Conservation (phyloP, 202 grass and related monocot genomes). For the Carex arenaria region DNA sequence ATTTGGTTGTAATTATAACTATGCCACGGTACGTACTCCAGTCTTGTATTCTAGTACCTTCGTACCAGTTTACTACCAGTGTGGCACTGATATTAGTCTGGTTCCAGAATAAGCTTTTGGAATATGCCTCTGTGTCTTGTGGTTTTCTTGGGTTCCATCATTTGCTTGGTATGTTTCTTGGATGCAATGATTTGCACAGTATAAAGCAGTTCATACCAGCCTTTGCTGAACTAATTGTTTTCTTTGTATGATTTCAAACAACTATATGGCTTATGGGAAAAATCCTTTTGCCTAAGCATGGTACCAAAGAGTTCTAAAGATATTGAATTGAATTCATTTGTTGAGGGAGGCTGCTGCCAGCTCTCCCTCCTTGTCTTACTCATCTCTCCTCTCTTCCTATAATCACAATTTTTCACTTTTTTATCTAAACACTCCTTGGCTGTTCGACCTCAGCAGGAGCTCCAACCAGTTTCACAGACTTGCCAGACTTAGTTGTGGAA, state of each 20-base stretch:
- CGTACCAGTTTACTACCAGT: background rate
- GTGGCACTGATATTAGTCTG: background rate
- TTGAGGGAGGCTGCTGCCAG: background rate
- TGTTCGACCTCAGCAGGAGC: background rate
- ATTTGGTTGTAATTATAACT: slow-evolving; percentile 97
- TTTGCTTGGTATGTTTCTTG: background rate
- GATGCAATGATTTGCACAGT: background rate
- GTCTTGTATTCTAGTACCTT: background rate
- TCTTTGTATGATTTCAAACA: background rate
- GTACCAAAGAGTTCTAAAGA: background rate
- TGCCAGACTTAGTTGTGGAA: background rate
- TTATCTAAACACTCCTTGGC: background rate
- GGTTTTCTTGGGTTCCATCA: background rate
- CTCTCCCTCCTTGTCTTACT: background rate
- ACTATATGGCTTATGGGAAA: background rate
- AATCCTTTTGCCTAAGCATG: background rate
- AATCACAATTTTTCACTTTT: background rate
- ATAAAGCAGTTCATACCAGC: background rate
- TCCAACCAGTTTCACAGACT: background rate
- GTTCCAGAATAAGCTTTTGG: background rate
- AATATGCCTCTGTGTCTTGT: background rate
- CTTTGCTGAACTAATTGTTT: background rate
- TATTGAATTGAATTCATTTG: background rate
- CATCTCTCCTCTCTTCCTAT: background rate
- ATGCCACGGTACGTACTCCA: slow-evolving; percentile 53